Evolutionary conservation across 2,329 filamentous ascomycete genomes (phyloP), one percentile per base, ranked within the genome.

Genomic region (Plectosphaerella sp.): DNA sequence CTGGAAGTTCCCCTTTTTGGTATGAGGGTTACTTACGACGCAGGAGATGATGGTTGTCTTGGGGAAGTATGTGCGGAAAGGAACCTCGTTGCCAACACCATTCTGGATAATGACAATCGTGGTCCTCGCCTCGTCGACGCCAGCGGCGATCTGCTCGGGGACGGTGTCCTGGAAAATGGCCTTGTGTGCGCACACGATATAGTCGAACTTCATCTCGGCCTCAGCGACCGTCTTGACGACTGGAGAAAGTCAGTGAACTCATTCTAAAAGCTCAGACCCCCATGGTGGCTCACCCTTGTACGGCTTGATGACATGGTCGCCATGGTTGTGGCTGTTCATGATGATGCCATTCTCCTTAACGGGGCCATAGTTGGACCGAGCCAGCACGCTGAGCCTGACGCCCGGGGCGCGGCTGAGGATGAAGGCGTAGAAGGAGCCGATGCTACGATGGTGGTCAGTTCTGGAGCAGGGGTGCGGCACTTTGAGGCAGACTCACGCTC

Each of bases 61-160:
- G 0, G 80, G 79, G 56, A 80, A 86, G 0, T 65, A 63, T 1
- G 61, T 57, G 0, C 65, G 59, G 49, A 82, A 83, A 15, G 79
- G 75, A 10, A 78, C 72, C 60, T 86, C 83, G 54, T 84, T 83
- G 1, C 72, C 75, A 37, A 86, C 77, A 1, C 83, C 83, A 57
- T 86, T 86, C 55, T 86, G 82, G 15, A 84, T 73, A 1, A 86
- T 73, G 8, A 81, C 79, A 41, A 86, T 77, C 0, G 76, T 73
- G 0, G 80, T 84, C 50, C 47, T 68, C 18, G 50, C 48, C 12
- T 60, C 61, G 7, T 72, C 68, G 1, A 79, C 63, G 55, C 64
- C 58, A 56, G 69, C 60, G 12, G 57, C 56, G 36, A 72, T 59
- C 39, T 61, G 53, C 4, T 64, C 59, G 4, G 73, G 69, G 0